Base-by-base conservation (phyloP, 2,329 filamentous ascomycete species). In the Rutstroemia sydowiana region DNA sequence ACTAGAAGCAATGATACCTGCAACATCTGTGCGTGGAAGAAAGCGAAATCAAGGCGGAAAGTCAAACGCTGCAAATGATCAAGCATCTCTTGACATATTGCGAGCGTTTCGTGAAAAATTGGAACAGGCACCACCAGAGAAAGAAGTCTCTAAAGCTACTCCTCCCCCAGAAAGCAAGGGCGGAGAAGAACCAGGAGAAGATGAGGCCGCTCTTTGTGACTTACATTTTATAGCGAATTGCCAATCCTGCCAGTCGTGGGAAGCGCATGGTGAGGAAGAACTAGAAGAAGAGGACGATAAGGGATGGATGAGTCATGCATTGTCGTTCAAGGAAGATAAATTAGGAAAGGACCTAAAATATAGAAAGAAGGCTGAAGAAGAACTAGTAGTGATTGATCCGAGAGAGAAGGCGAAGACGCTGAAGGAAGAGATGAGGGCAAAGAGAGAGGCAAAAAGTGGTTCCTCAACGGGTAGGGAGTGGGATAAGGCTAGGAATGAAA, bases 171-270 rank as follows among this genome's bases (percentile, higher is more conserved):
- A 16, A 65, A 31, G 56, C 55, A 53, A 13, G 34, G 43, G 13
- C 8, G 2, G 1, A 55, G 48, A 36, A 68, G 65, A 64, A 30
- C 63, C 66, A 3, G 67, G 65, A 55, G 75, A 77, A 16, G 84
- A 84, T 2, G 88, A 95, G 66, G 84, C 82, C 2, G 77, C 77
- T 45, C 75, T 95, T 3, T 98, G 93, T 65, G 93, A 97, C 67
- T 72, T 98, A 32, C 93, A 98, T 67, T 98, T 97, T 68, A 95
- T 98, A 57, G 87, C 87, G 45, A 88, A 95, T 62, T 98, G 93
- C 68, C 89, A 95, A 66, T 95, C 89, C 41, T 97, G 93, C 68
- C 82, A 81, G 53, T 80, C 85, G 0, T 95, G 91, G 89, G 87
- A 95, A 63, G 66, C 66, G 5, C 65, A 70, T 9, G 45, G 42